Evolutionary conservation across 257 asterid genomes (phyloP), one percentile per base, ranked within the genome.

Genomic region (Cynanchum wilfordii): DNA sequence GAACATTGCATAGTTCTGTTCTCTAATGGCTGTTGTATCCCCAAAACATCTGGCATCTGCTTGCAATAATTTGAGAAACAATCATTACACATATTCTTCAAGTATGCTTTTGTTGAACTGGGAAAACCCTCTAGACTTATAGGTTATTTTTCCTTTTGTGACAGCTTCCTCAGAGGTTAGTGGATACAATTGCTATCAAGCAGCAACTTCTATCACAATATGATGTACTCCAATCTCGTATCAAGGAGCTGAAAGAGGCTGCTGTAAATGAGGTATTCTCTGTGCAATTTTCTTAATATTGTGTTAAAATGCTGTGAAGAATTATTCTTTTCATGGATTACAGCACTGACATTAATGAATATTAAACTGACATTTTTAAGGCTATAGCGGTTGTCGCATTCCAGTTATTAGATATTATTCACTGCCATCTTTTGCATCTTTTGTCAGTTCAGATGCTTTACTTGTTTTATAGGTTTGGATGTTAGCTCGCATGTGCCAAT

Each of bases 401-500:
- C 25, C 74, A 49, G 9, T 51, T 17, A 58, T 73, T 38, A 38
- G 8, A 68, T 22, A 17, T 27, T 55, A 44, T 66, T 29, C 44
- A 8, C 40, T 29, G 22, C 19, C 16, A 55, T 55, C 11, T 62
- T 19, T 50, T 2, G 47, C 38, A 25, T 24, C 5, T 27, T 52
- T 64, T 11, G 12, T 68, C 27, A 33, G 64, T 74, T 22, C 72
- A 22, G 69, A 62, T 72, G 56, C 25, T 25, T 52, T 68, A 12
- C 27, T 40, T 27, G 30, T 60, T 72, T 51, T 71, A 24, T 71
- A 93, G 98, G 89, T 93, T 62, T 93, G 98, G 97, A 90, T 93
- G 96, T 83, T 93, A 67, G 97, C 97, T 73, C 97, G 98, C 33
- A 89, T 93, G 98, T 88, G 91, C 84, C 98, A 91, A 73, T 70